Base-by-base conservation (phyloP, 2,329 filamentous ascomycete species). In the Alternaria hordeiaustralica region DNA sequence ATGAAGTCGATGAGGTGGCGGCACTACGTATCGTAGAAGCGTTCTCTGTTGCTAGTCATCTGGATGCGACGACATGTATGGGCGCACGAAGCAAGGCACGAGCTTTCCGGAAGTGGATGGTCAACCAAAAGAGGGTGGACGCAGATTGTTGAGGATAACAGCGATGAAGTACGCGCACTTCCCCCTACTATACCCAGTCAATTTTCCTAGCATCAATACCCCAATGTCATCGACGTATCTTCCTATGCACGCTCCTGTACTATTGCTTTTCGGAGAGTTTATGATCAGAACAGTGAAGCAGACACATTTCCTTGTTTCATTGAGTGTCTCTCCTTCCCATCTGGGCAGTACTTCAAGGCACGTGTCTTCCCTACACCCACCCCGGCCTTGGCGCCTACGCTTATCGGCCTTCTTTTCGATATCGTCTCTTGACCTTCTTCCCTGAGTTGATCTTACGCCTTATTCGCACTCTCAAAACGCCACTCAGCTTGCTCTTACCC, bases 31-130 rank as follows among this genome's bases (percentile, higher is more conserved):
- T 74, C 5, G 63, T 75, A 5, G 68, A 71, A 11, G 74, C 72
- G 2, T 76, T 75, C 55, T 71, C 65, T 30, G 63, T 63, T 20
- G 74, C 71, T 3, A 69, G 70, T 30, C 65, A 66, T 45, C 60
- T 73, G 30, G 72, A 76, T 21, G 51, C 54, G 15, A 56, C 63
- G 26, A 60, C 63, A 10, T 54, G 54, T 11, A 21, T 58, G 7
- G 57, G 58, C 6, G 21, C 51, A 4, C n/a, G 43, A 11, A 68
- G 51, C 6, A 74, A 71, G 49, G 71, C 72, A 8, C 67, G 60
- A 50, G 63, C 58, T 6, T 73, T 74, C 30, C 62, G 73, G 50
- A 67, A 36, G 12, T 72, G 69, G 67, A 57, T 72, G 20, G 43
- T 70, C 18, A 43, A 59, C 26, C 66, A 65, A 18, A 23, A 60